Conservation (phyloP, 768 basidiomycete species). For the Boletus sensibilis region DNA sequence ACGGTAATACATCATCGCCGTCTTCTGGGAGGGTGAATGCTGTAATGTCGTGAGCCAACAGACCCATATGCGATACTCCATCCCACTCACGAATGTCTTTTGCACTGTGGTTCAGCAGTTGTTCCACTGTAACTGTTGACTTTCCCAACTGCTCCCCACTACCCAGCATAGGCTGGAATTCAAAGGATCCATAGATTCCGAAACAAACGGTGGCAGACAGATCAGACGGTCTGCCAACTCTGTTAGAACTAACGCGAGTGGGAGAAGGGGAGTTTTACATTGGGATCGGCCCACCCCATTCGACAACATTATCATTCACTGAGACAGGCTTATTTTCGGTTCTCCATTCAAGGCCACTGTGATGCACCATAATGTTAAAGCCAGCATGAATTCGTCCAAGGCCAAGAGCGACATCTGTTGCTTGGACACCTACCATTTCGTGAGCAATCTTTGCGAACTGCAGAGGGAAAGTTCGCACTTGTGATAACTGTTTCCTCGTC, state of each 20-base stretch:
- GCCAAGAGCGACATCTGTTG: neutral
- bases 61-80: too few relatives aligned
- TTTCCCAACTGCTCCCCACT: neutral
- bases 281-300: constrained; percentile 1
- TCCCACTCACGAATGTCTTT: neutral
- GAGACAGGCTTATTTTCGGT: neutral
- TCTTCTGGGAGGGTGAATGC: neutral
- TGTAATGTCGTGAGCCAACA: neutral
- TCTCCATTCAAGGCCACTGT: neutral
- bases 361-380: neutral
- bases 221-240: neutral
- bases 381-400: constrained; percentile 2
- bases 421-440: neutral
- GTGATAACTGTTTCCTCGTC: neutral
- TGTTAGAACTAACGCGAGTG: neutral
- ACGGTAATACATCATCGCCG: neutral
- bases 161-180: constrained; percentile 5
- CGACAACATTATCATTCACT: neutral
- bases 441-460: neutral
- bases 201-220: constrained; percentile 1
- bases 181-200: neutral
- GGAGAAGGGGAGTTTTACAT: neutral
- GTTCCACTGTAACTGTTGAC: neutral
- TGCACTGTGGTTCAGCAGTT: neutral
- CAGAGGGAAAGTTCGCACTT: neutral